Evolutionary conservation across 2,329 filamentous ascomycete species (phyloP).

Genomic region (Scytalidium lignicola): DNA sequence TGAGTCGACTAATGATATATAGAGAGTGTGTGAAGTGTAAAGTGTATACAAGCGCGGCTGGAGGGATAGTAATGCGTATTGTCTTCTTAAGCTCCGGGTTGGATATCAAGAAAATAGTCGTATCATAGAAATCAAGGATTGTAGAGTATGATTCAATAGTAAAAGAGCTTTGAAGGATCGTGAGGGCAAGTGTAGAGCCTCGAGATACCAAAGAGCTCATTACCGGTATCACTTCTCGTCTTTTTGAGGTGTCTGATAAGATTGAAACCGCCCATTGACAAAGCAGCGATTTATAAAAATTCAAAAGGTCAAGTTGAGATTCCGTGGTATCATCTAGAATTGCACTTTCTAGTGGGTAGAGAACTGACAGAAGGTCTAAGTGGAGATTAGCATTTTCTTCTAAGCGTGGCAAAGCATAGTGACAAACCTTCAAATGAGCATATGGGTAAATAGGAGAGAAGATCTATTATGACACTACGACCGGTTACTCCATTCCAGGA

Average conservation of each 20-base stretch:
- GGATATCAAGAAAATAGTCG: constrained; percentile 51
- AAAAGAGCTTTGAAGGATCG: constrained; percentile 51
- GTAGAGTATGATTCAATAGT: constrained; percentile 42
- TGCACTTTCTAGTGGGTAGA: constrained; percentile 46
- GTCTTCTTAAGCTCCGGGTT: constrained; percentile 44
- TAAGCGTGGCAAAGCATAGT: not conserved
- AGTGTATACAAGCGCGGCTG: constrained; percentile 62
- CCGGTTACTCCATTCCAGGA: constrained; percentile 59
- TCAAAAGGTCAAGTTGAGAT: constrained; percentile 56
- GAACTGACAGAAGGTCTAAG: constrained; percentile 45
- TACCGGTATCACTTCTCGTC: constrained; percentile 11
- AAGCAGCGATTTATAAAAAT: constrained; percentile 63
- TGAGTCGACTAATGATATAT: constrained; percentile 62
- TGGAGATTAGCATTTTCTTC: constrained; percentile 9
- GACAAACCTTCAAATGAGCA: constrained; percentile 48
- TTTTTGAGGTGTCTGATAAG: constrained; percentile 30
- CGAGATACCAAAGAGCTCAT: constrained; percentile 41
- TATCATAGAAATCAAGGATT: constrained; percentile 67
- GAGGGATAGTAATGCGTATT: constrained; percentile 64
- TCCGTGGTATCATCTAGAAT: constrained; percentile 43
- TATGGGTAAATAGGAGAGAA: constrained; percentile 52
- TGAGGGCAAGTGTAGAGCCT: constrained; percentile 51
- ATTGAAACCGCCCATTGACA: constrained; percentile 50
- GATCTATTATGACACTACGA: constrained; percentile 48
- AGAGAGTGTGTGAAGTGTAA: constrained; percentile 63